Conservation (phyloP, 208 protist genomes). For the Acanthamoeba triangularis region DNA sequence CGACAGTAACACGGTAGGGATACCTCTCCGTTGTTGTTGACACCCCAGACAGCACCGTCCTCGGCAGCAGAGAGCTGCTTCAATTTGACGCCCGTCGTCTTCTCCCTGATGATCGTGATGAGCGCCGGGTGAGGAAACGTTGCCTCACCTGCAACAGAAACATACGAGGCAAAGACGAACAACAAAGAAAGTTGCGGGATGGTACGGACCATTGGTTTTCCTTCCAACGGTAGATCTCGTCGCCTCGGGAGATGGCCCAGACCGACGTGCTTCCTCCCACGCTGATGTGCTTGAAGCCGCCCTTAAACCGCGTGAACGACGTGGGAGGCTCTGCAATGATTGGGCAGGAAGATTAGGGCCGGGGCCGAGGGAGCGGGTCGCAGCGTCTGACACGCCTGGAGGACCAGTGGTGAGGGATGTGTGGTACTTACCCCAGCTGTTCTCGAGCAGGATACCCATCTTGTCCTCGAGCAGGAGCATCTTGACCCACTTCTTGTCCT, state of each 20-base stretch:
- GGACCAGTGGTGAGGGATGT: neutral
- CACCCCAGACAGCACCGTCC: slow-evolving; percentile 9
- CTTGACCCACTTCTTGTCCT: slow-evolving; percentile 50
- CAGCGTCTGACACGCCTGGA: too few species aligned
- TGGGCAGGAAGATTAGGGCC: neutral
- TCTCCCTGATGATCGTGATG: neutral
- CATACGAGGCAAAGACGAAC: too few species aligned
- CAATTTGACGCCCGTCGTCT: neutral
- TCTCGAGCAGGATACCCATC: slow-evolving; percentile 10
- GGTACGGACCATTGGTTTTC: neutral
- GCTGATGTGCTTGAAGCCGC: slow-evolving; percentile 5
- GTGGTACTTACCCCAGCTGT: neutral
- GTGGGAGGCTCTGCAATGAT: neutral
- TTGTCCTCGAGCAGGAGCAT: slow-evolving; percentile 36
- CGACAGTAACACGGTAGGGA: too few species aligned
- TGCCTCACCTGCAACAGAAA: too few species aligned
- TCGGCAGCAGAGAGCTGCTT: slow-evolving; percentile 7
- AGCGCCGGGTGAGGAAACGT: too few species aligned
- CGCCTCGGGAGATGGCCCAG: neutral
- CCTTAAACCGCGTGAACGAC: slow-evolving; percentile 7
- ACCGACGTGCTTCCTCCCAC: neutral
- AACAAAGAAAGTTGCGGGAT: too few species aligned
- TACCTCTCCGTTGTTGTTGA: neutral
- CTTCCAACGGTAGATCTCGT: slow-evolving; percentile 40
- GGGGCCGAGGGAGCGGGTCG: too few species aligned